A percentile compares a stretch with the other conserved stretches of the same genome.
Conservation (phyloP, 805 yeast genomes). For the Candida ipomoeae region DNA sequence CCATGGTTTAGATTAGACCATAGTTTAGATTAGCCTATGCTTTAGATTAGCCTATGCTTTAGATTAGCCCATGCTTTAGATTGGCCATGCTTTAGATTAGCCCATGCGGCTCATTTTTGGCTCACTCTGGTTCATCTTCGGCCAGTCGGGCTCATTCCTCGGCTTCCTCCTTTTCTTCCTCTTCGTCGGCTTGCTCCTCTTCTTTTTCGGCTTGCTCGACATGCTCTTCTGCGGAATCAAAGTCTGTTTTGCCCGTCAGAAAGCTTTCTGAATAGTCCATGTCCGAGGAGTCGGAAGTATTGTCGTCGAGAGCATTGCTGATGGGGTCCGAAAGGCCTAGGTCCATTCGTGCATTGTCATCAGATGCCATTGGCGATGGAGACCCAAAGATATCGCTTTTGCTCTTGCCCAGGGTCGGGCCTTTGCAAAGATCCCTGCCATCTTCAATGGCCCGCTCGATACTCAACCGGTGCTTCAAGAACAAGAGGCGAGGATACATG, state of each 20-base stretch:
- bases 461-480: constrained; percentile 57
- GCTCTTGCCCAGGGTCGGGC: background rate
- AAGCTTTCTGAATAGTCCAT: background rate
- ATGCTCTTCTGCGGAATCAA: background rate
- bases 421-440: constrained; percentile 35
- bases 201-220: background rate
- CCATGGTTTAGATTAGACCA: too few relatives aligned
- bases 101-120: too few relatives aligned
- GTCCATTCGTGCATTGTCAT: constrained; percentile 10
- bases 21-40: too few relatives aligned
- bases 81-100: too few relatives aligned
- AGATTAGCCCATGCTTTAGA: too few relatives aligned
- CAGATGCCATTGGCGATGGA: constrained; percentile 10
- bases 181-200: too few relatives aligned
- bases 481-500: constrained; percentile 61
- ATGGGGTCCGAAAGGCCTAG: constrained; percentile 5
- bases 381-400: background rate
- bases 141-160: too few relatives aligned
- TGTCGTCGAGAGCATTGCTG: constrained; percentile 7
- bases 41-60: too few relatives aligned
- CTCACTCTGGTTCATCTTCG: too few relatives aligned
- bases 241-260: background rate
- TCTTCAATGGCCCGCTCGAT: constrained; percentile 62
- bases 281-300: constrained; percentile 10
- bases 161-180: too few relatives aligned